These are phyloP conservation scores for Penicillium italicum DNA, from an alignment of 2,329 filamentous ascomycete species.

Conservation along the genomic window DNA sequence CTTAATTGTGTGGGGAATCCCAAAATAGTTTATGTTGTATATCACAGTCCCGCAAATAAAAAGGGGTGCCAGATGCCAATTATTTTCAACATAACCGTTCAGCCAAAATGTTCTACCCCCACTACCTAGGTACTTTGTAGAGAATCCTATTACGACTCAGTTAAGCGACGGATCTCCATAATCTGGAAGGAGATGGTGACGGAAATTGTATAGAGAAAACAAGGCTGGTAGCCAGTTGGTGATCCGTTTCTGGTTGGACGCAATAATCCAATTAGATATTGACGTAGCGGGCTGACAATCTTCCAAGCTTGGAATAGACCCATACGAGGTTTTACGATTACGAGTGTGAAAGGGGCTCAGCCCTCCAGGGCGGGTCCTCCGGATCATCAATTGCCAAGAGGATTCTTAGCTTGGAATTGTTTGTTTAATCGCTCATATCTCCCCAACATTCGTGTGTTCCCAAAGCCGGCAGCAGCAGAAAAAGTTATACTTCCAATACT, in stretches of 20 bases:
- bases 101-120: neutral
- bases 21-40: neutral
- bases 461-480: neutral
- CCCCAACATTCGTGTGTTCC: neutral
- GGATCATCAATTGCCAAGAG: neutral
- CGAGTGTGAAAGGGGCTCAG: slow-evolving; percentile 2
- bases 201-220: neutral
- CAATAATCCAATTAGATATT: neutral
- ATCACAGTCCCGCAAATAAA: neutral
- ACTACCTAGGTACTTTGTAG: no score
- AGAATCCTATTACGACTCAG: neutral
- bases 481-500: neutral
- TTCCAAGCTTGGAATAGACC: neutral
- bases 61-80: neutral
- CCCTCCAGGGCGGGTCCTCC: neutral
- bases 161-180: neutral
- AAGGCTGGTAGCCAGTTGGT: neutral
- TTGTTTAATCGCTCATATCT: neutral
- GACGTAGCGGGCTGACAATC: neutral
- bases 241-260: neutral
- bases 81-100: neutral
- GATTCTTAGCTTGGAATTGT: no score
- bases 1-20: no score
- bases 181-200: neutral
- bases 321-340: neutral